These are phyloP conservation scores for Leucosporidium yakuticum DNA, from an alignment of 768 basidiomycete species.

Conservation along the genomic window DNA sequence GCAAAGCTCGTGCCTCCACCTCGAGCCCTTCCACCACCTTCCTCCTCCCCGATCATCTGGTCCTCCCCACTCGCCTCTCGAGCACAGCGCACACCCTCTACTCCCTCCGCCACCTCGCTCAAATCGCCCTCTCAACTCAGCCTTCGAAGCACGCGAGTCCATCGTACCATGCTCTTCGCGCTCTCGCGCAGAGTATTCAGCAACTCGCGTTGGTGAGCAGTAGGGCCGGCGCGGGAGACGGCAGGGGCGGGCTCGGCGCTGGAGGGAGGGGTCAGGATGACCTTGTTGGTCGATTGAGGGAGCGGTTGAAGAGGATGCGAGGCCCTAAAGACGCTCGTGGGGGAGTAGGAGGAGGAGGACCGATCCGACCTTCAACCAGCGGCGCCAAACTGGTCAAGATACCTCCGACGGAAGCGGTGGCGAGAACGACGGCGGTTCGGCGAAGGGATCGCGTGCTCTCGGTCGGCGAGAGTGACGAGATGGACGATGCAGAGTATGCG, in stretches of 20 bases:
- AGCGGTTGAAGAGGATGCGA: background rate
- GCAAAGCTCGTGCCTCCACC: conserved; percentile 8
- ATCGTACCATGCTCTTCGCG: conserved; percentile 18
- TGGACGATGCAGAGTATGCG: background rate
- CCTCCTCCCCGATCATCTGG: conserved; percentile 25
- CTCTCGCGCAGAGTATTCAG: conserved; percentile 10
- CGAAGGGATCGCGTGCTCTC: conserved; percentile 2
- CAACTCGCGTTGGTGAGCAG: conserved; percentile 1
- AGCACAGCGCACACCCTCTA: conserved; percentile 29
- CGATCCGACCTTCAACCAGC: background rate
- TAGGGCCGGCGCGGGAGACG: no score
- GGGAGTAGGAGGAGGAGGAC: background rate
- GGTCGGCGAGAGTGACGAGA: background rate
- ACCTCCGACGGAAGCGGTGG: background rate
- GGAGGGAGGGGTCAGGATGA: background rate
- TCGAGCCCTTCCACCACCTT: background rate
- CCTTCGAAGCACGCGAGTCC: conserved; percentile 3
- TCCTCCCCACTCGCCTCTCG: conserved; percentile 28
- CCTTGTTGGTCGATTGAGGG: conserved; percentile 7
- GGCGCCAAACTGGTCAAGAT: conserved; percentile 3
- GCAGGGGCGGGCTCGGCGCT: background rate
- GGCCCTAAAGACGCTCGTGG: no score
- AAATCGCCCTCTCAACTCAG: conserved; percentile 28
- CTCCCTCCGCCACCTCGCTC: conserved; percentile 29
- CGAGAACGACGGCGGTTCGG: background rate